Conservation (phyloP, 1,139 yeast species). For the Yamadazyma dushanensis region DNA sequence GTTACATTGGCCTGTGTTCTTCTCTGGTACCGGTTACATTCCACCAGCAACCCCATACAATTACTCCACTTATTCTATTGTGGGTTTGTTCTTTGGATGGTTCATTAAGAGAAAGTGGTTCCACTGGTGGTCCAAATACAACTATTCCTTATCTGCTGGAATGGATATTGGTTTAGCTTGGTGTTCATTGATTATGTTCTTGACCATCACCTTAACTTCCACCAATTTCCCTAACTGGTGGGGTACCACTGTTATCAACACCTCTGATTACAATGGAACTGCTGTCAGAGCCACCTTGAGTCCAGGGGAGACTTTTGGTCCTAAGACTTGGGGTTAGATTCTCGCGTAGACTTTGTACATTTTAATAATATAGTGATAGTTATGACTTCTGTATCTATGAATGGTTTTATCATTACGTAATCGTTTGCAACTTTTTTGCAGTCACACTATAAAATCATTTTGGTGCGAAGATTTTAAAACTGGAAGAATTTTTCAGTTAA, state of each 20-base stretch:
- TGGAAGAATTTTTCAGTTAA: slow-evolving; percentile 1
- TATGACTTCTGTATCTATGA: no score
- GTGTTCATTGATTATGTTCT: slow-evolving; percentile 39
- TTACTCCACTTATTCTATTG: slow-evolving; percentile 39
- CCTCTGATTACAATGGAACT: slow-evolving; percentile 10
- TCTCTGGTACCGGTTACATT: slow-evolving; percentile 47
- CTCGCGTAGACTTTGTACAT: neutral
- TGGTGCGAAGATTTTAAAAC: slow-evolving; percentile 1
- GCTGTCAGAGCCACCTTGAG: slow-evolving; percentile 9
- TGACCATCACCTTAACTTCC: slow-evolving; percentile 32
- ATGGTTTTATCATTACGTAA: no score
- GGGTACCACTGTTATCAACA: slow-evolving; percentile 25
- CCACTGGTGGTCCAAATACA: slow-evolving; percentile 50
- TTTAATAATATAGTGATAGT: no score
- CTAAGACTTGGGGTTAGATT: slow-evolving; percentile 7
- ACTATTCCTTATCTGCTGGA: slow-evolving; percentile 43
- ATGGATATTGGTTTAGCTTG: slow-evolving; percentile 46
- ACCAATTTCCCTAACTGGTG: slow-evolving; percentile 37
- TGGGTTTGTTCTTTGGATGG: slow-evolving; percentile 32
- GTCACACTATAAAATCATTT: slow-evolving; percentile 8
- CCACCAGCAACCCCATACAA: slow-evolving; percentile 51
- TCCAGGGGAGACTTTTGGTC: slow-evolving; percentile 13
- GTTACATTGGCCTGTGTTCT: slow-evolving; percentile 50
- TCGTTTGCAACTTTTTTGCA: slow-evolving; percentile 3
- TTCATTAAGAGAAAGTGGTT: slow-evolving; percentile 36